Evolutionary conservation across 768 basidiomycete genomes (phyloP).

Genomic region (Hericium coralloides): DNA sequence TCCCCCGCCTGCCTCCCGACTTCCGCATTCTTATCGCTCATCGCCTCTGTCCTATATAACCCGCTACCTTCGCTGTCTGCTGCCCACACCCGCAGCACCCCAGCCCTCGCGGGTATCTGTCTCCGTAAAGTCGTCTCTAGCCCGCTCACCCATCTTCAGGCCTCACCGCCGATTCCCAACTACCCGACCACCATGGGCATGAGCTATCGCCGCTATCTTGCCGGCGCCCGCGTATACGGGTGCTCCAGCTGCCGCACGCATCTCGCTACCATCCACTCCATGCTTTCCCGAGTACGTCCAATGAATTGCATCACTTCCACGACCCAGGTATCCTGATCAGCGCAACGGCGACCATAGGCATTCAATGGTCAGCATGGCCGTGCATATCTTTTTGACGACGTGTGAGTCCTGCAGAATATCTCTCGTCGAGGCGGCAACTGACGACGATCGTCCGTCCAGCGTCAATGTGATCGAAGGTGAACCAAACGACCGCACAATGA

Average conservation of each 20-base stretch:
- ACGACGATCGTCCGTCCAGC: slow-evolving; percentile 30
- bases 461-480: slow-evolving; percentile 90
- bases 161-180: neutral
- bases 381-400: slow-evolving; percentile 88
- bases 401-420: slow-evolving; percentile 46
- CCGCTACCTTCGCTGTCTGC: neutral
- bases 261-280: slow-evolving; percentile 83
- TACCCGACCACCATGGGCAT: slow-evolving; percentile 57
- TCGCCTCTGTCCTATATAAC: neutral
- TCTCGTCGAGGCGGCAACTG: slow-evolving; percentile 3
- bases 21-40: neutral
- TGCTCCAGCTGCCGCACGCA: slow-evolving; percentile 84
- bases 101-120: neutral
- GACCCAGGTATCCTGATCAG: no score
- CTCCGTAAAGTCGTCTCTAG: neutral
- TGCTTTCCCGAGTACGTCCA: slow-evolving; percentile 75
- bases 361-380: slow-evolving; percentile 97
- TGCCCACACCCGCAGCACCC: neutral
- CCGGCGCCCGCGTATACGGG: slow-evolving; percentile 80
- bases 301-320: neutral
- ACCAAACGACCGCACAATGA: slow-evolving; percentile 90
- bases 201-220: slow-evolving; percentile 81
- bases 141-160: neutral
- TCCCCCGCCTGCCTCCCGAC: neutral
- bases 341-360: slow-evolving; percentile 42